Conservation (phyloP, 768 basidiomycete species). For the Clitopilus hobsonii region DNA sequence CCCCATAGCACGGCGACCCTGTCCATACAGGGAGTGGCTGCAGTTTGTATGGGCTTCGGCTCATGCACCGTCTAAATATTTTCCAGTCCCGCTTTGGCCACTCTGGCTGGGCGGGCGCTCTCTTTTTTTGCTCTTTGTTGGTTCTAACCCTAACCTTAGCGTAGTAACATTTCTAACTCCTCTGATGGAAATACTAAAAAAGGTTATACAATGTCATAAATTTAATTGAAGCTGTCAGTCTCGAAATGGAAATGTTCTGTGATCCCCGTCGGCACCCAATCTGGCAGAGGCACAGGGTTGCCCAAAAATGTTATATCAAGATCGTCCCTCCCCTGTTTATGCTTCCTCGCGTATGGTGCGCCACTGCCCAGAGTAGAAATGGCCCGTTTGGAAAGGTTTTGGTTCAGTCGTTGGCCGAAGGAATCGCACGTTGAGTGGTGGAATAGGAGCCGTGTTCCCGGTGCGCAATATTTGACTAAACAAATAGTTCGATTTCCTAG, state of each 20-base stretch:
- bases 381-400: not conserved
- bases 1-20: slow-evolving; percentile 72
- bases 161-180: not conserved
- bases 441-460: not conserved
- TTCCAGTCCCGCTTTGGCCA: slow-evolving; percentile 8
- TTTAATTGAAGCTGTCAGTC: not conserved
- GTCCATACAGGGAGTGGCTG: slow-evolving; percentile 53
- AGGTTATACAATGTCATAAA: not conserved
- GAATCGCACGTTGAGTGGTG: not conserved
- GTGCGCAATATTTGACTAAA: not conserved
- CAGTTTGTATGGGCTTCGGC: slow-evolving; percentile 56
- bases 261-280: not conserved
- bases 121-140: not conserved
- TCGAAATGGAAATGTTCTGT: not conserved
- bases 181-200: not conserved
- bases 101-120: slow-evolving; percentile 11
- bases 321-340: not conserved
- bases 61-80: slow-evolving; percentile 43
- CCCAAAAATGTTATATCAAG: not conserved
- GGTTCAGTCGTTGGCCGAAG: not conserved
- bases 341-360: not conserved
- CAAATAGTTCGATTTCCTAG: not conserved
- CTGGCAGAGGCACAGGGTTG: not conserved
- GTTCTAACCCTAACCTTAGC: slow-evolving; percentile 2
- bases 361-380: not conserved